Conservation (phyloP, 306 rosid species). For the Cicer cuneatum region DNA sequence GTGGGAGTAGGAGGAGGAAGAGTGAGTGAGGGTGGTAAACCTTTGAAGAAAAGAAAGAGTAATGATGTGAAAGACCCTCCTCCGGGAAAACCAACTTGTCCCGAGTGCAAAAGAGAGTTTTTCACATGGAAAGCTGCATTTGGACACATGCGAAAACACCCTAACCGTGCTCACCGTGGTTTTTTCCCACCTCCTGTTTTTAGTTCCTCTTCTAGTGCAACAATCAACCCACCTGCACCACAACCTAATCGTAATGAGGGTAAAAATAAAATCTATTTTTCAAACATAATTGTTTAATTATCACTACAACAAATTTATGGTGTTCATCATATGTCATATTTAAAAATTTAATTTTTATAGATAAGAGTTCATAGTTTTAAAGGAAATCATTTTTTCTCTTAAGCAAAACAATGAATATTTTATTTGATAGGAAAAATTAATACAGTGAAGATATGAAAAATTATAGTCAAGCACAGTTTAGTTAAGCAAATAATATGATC, state of each 20-base stretch:
- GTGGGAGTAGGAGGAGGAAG: not conserved
- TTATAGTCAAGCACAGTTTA: not conserved
- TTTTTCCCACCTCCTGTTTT: constrained; percentile 35
- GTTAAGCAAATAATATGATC: not conserved
- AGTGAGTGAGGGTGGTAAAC: constrained; percentile 18
- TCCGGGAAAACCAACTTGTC: constrained; percentile 29
- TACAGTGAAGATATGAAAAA: not conserved
- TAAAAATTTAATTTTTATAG: not conserved
- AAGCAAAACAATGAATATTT: not conserved
- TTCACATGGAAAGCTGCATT: constrained; percentile 38
- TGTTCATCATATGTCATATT: not conserved
- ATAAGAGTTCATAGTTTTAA: not conserved
- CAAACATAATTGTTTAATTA: not conserved
- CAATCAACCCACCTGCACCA: not conserved
- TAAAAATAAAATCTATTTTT: constrained; percentile 1
- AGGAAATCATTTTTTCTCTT: no score
- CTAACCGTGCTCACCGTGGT: constrained; percentile 32
- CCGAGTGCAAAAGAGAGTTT: constrained; percentile 31
- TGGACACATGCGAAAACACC: constrained; percentile 49
- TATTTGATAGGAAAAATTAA: not conserved
- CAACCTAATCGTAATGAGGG: not conserved
- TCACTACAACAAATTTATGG: no score
- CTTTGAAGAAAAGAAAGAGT: constrained; percentile 28
- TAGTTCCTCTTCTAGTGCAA: not conserved
- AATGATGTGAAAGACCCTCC: constrained; percentile 33